These are phyloP conservation scores for Rhodosporidiobolus odoratus DNA, from an alignment of 768 basidiomycete genomes.

Conservation along the genomic window DNA sequence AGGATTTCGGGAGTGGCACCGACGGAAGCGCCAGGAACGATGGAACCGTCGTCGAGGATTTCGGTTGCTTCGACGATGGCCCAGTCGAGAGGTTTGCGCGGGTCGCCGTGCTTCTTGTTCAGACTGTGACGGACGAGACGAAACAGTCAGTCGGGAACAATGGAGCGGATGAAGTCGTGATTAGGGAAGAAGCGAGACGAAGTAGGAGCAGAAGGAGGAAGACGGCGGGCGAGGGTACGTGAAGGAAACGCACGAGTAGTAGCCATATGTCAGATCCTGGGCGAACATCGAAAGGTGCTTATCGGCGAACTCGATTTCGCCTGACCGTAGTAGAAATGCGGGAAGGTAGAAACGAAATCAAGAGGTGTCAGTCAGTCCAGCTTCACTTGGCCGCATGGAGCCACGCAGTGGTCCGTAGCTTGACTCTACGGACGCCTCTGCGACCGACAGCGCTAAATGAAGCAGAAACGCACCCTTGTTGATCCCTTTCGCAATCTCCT, in stretches of 20 bases:
- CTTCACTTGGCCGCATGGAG: not conserved
- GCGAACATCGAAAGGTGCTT: no score
- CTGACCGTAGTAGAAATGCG: not conserved
- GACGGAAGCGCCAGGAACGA: slow-evolving; percentile 43
- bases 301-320: no score
- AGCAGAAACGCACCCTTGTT: slow-evolving; percentile 28
- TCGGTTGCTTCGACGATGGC: slow-evolving; percentile 43
- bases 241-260: no score
- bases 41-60: slow-evolving; percentile 41
- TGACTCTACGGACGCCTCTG: no score
- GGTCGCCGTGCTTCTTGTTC: slow-evolving; percentile 38
- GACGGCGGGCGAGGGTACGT: no score
- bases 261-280: slow-evolving; percentile 38
- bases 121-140: no score
- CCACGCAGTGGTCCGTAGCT: no score
- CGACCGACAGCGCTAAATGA: not conserved
- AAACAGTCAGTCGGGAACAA: no score
- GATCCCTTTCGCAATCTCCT: slow-evolving; percentile 42
- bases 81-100: slow-evolving; percentile 39
- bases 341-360: not conserved
- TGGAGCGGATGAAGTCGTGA: no score
- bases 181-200: no score
- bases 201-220: no score
- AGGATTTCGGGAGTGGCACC: slow-evolving; percentile 45
- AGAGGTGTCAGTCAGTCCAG: not conserved